Evolutionary conservation across 805 yeast genomes (phyloP).

Genomic region (Schwanniomyces polymorphus): DNA sequence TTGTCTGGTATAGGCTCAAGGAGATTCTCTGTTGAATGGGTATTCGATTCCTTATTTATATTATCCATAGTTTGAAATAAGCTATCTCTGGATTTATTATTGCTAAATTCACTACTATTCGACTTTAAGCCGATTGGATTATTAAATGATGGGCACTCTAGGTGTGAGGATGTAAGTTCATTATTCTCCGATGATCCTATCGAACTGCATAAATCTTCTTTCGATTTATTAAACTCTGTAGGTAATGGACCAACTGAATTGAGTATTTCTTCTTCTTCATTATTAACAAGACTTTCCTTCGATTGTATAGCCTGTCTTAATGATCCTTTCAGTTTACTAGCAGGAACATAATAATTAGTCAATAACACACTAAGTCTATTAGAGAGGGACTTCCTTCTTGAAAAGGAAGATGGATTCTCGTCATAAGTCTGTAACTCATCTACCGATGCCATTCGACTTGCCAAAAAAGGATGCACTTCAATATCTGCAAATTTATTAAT

Average conservation of each 20-base stretch:
- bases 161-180: neutral
- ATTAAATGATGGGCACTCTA: neutral
- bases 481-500: neutral
- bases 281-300: neutral
- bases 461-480: neutral
- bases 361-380: conserved; percentile 14
- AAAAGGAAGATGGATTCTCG: neutral
- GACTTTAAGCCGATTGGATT: neutral
- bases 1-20: neutral
- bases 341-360: conserved; percentile 19
- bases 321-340: conserved; percentile 7
- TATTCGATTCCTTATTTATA: neutral
- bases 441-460: neutral
- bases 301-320: neutral
- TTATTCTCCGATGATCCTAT: neutral
- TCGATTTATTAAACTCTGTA: conserved; percentile 3
- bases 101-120: neutral
- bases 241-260: neutral
- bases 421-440: neutral
- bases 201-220: conserved; percentile 4
- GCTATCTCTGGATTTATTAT: neutral
- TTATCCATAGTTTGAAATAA: neutral
- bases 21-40: neutral
- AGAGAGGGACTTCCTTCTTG: conserved; percentile 13
- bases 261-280: neutral